Evolutionary conservation across 176 grass and related monocot species (phyloP), one percentile per base, ranked within the genome.

Genomic region (Carex myosuroides): DNA sequence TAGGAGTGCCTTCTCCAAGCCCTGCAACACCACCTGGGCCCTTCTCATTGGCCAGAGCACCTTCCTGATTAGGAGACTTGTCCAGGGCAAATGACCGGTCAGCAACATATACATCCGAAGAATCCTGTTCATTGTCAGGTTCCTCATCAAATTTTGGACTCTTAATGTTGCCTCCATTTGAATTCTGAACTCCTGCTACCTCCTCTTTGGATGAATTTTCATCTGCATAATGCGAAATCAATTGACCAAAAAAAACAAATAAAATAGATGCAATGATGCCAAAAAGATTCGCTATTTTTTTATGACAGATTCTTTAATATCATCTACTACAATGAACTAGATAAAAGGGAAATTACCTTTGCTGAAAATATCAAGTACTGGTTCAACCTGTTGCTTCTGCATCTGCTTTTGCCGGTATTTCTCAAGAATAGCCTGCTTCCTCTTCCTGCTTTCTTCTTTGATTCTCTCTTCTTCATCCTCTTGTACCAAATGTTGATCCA

Each of bases 381-480:
- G 78, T 90, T 94, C 88, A 69, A 81, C 12, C 22, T 88, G 72
- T 70, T 91, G 88, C 61, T 88, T 85, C 66, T 90, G 91, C 41
- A 79, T 59, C 78, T 94, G 92, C 57, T 82, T 84, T 67, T 93
- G 89, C 83, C 84, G 87, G 74, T 96, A 89, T 65, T 96, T 99
- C 11, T 91, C 93, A 84, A 99, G 85, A 82, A 99, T 99, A 87
- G 93, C 93, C 83, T 96, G 88, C 80, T 89, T 96, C 81, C 97
- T 99, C 72, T 89, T 95, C 77, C 93, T 89, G n/a, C 91, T 92
- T 90, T 96, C 97, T 84, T 99, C 93, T 81, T 89, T 96, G 21
- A 99, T 96, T 89, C 94, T 99, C 86, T 96, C 91, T 63, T 99
- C 97, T 89, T 99, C 96, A 64, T 96, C 91, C 32, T 94, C 92